phyloP scores from a whole-genome alignment of 2,329 filamentous ascomycete genomes.

The Alternaria solani region DNA sequence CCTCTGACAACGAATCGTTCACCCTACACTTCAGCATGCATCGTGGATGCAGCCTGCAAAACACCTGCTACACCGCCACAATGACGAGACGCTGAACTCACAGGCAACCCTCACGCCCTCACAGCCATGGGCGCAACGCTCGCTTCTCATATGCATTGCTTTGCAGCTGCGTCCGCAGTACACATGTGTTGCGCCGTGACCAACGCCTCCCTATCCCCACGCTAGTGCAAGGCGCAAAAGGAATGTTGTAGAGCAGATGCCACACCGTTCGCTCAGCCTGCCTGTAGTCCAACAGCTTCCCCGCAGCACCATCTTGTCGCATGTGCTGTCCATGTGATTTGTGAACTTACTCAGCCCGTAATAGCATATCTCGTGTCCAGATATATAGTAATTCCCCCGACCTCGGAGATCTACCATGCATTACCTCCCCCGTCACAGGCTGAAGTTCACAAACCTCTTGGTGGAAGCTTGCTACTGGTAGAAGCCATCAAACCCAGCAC shows the following conservation, averaged over 20 bases:
- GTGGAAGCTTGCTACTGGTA: not conserved
- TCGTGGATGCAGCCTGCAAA: not conserved
- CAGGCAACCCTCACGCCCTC: not conserved
- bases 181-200: not conserved
- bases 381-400: not conserved
- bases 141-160: not conserved
- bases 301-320: not conserved
- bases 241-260: not conserved
- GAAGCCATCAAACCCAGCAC: not conserved
- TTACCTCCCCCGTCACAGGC: not conserved
- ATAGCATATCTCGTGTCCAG: not conserved
- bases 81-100: not conserved
- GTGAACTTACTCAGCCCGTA: not conserved
- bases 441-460: not conserved
- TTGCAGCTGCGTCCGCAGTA: not conserved
- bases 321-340: not conserved
- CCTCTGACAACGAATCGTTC: not conserved
- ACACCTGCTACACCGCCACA: slow-evolving; percentile 1
- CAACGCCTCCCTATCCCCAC: not conserved
- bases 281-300: not conserved
- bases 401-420: not conserved
- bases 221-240: slow-evolving; percentile 6
- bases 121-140: not conserved
- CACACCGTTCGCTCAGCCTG: slow-evolving; percentile 3
- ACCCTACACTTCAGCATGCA: not conserved